These are phyloP conservation scores for Ceratobasidium sp. DNA, from an alignment of 1,284 basidiomycete species.

Conservation along the genomic window DNA sequence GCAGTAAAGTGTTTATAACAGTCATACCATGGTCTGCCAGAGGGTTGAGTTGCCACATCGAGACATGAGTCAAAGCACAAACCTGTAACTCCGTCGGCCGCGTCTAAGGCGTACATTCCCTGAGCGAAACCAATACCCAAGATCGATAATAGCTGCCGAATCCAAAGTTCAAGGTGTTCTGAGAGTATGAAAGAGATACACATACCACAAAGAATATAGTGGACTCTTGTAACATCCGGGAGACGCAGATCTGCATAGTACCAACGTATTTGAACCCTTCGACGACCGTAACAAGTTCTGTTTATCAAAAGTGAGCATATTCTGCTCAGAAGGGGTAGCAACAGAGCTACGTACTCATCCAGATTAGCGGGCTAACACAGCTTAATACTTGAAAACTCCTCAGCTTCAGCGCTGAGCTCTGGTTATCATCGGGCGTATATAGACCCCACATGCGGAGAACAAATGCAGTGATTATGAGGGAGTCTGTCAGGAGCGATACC, in stretches of 20 bases:
- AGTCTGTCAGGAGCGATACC: slow-evolving; percentile 78
- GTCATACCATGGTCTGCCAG: slow-evolving; percentile 23
- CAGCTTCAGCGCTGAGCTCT: slow-evolving; percentile 62
- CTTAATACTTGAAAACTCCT: slow-evolving; percentile 88
- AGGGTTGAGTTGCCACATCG: not conserved
- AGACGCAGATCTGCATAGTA: slow-evolving; percentile 87
- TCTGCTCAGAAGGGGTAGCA: not conserved
- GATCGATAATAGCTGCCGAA: slow-evolving; percentile 76
- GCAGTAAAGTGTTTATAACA: slow-evolving; percentile 81
- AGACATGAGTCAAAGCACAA: slow-evolving; percentile 62
- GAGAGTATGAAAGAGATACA: slow-evolving; percentile 40
- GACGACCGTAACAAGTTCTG: slow-evolving; percentile 83
- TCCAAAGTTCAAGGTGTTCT: slow-evolving; percentile 45
- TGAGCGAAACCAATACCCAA: slow-evolving; percentile 88
- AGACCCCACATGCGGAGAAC: slow-evolving; percentile 77
- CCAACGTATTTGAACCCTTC: slow-evolving; percentile 88
- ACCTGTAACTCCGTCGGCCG: slow-evolving; percentile 82
- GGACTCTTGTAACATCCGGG: slow-evolving; percentile 91
- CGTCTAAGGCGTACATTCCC: slow-evolving; percentile 89
- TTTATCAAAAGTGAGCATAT: slow-evolving; percentile 26
- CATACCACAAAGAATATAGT: slow-evolving; percentile 90
- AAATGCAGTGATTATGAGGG: slow-evolving; percentile 79
- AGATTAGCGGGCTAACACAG: slow-evolving; percentile 88
- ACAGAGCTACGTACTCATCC: slow-evolving; percentile 63
- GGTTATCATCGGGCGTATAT: slow-evolving; percentile 53